These are phyloP conservation scores for Colletotrichum agaves DNA, from an alignment of 2,329 filamentous ascomycete genomes.

Conservation along the genomic window DNA sequence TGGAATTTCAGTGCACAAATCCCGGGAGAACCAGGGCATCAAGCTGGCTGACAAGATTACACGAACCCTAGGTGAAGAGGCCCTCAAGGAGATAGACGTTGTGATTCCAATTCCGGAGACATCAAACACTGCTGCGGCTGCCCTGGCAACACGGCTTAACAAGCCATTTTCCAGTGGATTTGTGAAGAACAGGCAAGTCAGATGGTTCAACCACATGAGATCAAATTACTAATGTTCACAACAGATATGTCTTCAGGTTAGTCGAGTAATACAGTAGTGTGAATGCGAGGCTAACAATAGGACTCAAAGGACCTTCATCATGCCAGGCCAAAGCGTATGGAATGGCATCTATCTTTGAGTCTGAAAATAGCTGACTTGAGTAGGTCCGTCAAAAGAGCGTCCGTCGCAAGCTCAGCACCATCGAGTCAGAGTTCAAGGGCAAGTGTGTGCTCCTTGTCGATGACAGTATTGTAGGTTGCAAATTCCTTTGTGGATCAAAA, in stretches of 20 bases:
- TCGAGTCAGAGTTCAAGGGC: conserved; percentile 84
- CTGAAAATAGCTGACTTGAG: conserved; percentile 40
- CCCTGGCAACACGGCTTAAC: conserved; percentile 77
- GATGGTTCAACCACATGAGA: too few species aligned
- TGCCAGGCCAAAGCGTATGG: conserved; percentile 71
- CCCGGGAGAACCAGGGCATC: conserved; percentile 86
- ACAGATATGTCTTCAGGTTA: conserved; percentile 57
- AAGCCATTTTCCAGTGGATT: conserved; percentile 86
- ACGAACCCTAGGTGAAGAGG: conserved; percentile 73
- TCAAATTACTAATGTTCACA: conserved; percentile 67
- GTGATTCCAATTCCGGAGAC: conserved; percentile 83
- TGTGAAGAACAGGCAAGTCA: conserved; percentile 86
- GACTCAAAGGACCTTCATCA: conserved; percentile 76
- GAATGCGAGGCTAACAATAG: neutral
- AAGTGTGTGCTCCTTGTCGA: conserved; percentile 87
- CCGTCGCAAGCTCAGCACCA: conserved; percentile 88
- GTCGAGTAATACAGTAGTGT: neutral
- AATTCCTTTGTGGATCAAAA: neutral
- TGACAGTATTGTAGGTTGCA: conserved; percentile 72
- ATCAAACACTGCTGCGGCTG: conserved; percentile 81
- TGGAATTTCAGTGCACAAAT: conserved; percentile 86
- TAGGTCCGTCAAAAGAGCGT: conserved; percentile 81
- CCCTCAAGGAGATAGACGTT: conserved; percentile 80
- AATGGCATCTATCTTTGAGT: too few species aligned
- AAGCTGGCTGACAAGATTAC: conserved; percentile 81